Evolutionary conservation across 495 filamentous ascomycete genomes (phyloP), one percentile per base, ranked within the genome.

Genomic region (Hyaloscypha variabilis): DNA sequence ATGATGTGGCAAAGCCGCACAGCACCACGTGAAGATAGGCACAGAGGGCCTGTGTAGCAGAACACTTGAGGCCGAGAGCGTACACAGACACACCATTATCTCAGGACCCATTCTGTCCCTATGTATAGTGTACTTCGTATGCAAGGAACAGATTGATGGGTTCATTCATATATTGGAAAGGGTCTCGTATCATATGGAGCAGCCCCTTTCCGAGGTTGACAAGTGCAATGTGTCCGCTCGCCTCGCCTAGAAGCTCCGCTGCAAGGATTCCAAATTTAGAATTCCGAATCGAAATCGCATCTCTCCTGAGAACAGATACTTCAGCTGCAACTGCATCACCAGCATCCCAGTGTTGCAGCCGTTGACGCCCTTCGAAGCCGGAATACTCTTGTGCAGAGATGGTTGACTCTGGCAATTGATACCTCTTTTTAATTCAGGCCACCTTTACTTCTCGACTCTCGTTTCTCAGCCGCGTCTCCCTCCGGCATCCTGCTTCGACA

Each of bases 381-480:
- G 19, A 23, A 54, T 53, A 24, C 28, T 60, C 58, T 54, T 67
- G 56, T 62, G 70, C 67, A 63, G 70, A 67, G 30, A 72, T 72
- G 70, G 56, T 64, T 68, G 34, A 62, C 14, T 69, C 25, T 57
- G 55, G 42, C 64, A 72, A 69, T 57, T 72, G 69, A 49, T 64
- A 66, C 46, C 58, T 53, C 66, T 63, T 70, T 70, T 69, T 72
- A 69, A 69, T 72, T 53, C 13, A 56, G 23, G 51, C 64, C 56
- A 63, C 34, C 50, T 60, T 64, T 51, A 39, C 57, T 69, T 67
- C 60, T 66, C 50, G 56, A 65, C 66, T 42, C 46, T 68, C 69
- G 30, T 63, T 67, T 65, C 8, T n/a, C n/a, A 50, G 34, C 62
- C 52, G 51, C 66, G 58, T 60, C 58, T 42, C 58, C 58, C 51